phyloP scores from a whole-genome alignment of 306 rosid genomes.

The Cajanus cajan region DNA sequence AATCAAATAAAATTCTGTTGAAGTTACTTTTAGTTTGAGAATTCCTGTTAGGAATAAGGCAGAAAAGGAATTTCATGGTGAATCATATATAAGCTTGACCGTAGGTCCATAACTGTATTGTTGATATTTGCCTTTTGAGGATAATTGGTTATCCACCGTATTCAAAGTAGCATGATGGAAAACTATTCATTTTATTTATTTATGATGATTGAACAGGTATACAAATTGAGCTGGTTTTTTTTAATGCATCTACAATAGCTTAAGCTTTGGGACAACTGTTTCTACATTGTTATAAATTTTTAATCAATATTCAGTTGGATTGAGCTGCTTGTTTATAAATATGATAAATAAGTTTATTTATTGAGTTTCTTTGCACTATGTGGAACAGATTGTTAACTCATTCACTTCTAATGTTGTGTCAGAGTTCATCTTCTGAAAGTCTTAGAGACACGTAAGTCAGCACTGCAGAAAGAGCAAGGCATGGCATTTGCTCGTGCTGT shows the following conservation, averaged over 20 bases:
- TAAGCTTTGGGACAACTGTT: constrained; percentile 13
- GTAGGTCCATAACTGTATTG: not conserved
- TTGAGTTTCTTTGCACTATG: constrained; percentile 19
- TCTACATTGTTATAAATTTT: not conserved
- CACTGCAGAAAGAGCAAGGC: constrained; percentile 98
- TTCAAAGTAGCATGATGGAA: constrained; percentile 9
- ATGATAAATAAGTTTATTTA: not conserved
- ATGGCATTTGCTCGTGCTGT: constrained; percentile 99
- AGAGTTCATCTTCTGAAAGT: constrained; percentile 96
- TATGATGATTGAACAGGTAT: not conserved
- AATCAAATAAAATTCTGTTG: constrained; percentile 4
- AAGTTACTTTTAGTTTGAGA: not conserved
- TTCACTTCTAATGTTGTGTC: constrained; percentile 25
- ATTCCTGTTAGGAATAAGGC: not conserved
- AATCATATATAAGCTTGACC: not conserved
- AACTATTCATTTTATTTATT: not conserved
- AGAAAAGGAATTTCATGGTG: not conserved
- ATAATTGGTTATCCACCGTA: not conserved
- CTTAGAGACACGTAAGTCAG: constrained; percentile 81
- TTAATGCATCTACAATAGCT: not conserved
- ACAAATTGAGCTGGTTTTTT: not conserved
- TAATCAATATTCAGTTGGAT: not conserved
- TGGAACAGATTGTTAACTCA: constrained; percentile 8
- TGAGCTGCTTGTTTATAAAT: not conserved
- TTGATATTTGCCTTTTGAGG: not conserved